Conservation (phyloP, 495 filamentous ascomycete species). For the Darksidea phi region DNA sequence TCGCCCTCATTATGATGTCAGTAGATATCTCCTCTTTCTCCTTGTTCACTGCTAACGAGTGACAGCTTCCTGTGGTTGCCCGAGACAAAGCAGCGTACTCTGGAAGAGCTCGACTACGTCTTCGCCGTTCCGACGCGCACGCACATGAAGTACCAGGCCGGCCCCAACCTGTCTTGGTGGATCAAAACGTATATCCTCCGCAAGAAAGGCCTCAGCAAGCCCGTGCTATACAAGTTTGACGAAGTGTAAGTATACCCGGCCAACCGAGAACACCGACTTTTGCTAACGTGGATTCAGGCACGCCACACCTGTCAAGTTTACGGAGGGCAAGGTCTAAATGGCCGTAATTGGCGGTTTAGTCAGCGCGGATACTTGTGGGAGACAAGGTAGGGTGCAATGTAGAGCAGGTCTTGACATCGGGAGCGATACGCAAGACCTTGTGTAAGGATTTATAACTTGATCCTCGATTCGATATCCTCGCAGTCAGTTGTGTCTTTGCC, state of each 20-base stretch:
- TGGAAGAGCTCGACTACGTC: conserved; percentile 82
- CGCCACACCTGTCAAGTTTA: too few species aligned
- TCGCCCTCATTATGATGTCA: conserved; percentile 61
- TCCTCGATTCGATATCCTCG: too few species aligned
- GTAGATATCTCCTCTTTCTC: neutral
- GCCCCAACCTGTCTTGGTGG: conserved; percentile 39
- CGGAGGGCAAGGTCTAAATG: too few species aligned
- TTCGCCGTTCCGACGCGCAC: conserved; percentile 47
- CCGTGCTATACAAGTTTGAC: conserved; percentile 31
- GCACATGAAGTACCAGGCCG: conserved; percentile 45
- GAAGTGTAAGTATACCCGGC: neutral
- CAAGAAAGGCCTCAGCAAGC: conserved; percentile 13
- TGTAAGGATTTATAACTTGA: too few species aligned
- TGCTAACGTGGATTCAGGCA: too few species aligned
- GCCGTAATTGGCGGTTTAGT: too few species aligned
- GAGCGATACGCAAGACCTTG: too few species aligned
- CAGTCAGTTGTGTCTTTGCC: too few species aligned
- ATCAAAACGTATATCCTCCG: conserved; percentile 23
- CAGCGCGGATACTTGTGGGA: too few species aligned
- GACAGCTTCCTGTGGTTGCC: conserved; percentile 59
- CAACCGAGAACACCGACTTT: neutral
- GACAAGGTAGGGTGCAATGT: too few species aligned
- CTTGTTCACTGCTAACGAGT: neutral
- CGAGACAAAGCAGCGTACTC: conserved; percentile 66
- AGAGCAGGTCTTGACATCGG: too few species aligned